phyloP scores from a whole-genome alignment of 805 yeast genomes.

The Myxozyma lipomycoides region DNA sequence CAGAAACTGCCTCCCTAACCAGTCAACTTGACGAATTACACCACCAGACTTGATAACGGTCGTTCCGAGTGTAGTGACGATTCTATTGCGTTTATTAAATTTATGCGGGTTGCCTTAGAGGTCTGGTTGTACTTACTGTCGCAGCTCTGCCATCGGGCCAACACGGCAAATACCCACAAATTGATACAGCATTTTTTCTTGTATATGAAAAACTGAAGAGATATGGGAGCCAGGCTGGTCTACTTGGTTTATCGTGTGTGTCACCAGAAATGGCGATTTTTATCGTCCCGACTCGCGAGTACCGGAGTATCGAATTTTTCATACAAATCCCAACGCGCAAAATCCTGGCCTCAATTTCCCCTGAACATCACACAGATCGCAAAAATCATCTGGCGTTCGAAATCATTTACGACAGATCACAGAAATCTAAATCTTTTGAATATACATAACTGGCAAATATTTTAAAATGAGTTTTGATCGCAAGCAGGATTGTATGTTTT shows the following conservation, averaged over 20 bases:
- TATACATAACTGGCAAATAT: too few relatives aligned
- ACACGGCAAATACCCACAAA: constrained; percentile 85
- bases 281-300: too few relatives aligned
- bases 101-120: neutral
- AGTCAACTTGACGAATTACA: constrained; percentile 76
- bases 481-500: constrained; percentile 17
- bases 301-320: too few relatives aligned
- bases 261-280: too few relatives aligned
- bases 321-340: too few relatives aligned
- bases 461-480: constrained; percentile 19
- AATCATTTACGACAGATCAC: too few relatives aligned
- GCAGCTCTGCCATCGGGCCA: constrained; percentile 59
- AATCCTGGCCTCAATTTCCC: too few relatives aligned
- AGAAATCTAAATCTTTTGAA: too few relatives aligned
- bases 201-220: neutral
- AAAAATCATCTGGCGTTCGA: too few relatives aligned
- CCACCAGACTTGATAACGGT: constrained; percentile 86
- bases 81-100: constrained; percentile 29
- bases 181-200: constrained; percentile 71
- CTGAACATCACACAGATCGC: too few relatives aligned
- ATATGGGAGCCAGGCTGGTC: neutral
- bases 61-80: constrained; percentile 69
- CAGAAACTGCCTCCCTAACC: constrained; percentile 71
- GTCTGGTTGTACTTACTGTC: constrained; percentile 39
- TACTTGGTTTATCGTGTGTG: too few relatives aligned